A percentile compares a stretch with the other conserved stretches of the same genome.
phyloP scores from a whole-genome alignment of 2,329 filamentous ascomycete species.

The Fusarium hostae region DNA sequence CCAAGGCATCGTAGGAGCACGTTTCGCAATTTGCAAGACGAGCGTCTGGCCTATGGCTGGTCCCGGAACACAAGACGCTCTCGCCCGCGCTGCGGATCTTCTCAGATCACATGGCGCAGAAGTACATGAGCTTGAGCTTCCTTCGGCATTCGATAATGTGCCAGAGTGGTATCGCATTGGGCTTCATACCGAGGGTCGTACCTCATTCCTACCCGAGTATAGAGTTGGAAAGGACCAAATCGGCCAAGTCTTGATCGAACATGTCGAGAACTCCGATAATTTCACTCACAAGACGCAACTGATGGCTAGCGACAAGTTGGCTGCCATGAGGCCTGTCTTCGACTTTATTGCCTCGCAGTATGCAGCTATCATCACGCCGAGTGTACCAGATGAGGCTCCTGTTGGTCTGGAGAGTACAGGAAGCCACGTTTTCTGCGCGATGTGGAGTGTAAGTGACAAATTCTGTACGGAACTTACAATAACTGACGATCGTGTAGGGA shows the following conservation, averaged over 20 bases:
- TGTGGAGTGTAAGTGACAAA: conserved; percentile 62
- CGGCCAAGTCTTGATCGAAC: conserved; percentile 56
- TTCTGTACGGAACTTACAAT: neutral
- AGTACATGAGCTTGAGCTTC: conserved; percentile 67
- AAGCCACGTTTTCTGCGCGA: conserved; percentile 62
- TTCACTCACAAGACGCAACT: conserved; percentile 62
- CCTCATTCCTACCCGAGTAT: conserved; percentile 67
- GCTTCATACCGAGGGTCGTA: conserved; percentile 63
- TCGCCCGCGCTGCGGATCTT: conserved; percentile 54
- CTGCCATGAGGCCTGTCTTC: conserved; percentile 63
- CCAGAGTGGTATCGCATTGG: conserved; percentile 65
- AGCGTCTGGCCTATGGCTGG: conserved; percentile 63
- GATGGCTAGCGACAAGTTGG: conserved; percentile 64
- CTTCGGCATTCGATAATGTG: conserved; percentile 59
- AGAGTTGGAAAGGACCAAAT: conserved; percentile 60
- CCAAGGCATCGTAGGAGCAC: conserved; percentile 58
- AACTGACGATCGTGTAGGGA: conserved; percentile 44
- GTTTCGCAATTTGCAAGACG: conserved; percentile 67
- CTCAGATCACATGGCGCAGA: conserved; percentile 61
- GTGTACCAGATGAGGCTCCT: conserved; percentile 69
- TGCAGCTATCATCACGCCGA: conserved; percentile 68
- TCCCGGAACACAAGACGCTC: conserved; percentile 56
- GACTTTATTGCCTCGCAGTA: conserved; percentile 65
- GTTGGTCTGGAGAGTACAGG: conserved; percentile 65
- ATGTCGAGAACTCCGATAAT: conserved; percentile 62